Base-by-base conservation (phyloP, 257 asterid species). In the Handroanthus guayacan region DNA sequence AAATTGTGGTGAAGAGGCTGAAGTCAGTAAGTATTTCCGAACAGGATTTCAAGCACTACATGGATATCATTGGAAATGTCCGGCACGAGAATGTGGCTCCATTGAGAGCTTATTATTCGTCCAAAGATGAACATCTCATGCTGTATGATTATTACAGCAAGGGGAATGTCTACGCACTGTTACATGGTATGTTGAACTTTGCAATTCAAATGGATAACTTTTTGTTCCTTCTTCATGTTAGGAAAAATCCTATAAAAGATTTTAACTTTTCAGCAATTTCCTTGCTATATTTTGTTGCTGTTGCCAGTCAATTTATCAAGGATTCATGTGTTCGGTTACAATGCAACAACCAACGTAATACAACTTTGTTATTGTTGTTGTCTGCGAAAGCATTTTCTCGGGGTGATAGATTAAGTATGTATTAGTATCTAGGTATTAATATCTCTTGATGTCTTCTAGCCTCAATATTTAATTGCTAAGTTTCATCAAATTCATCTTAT, bases 61-160 rank as follows among this genome's bases (percentile, higher is more conserved):
- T 56, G 62, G 62, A 56, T 56, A 56, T 56, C 18, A 36, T 18
- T 56, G 62, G 62, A 56, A 56, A 56, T 18, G 37, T 56, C 62
- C 17, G 62, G 62, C 62, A 56, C 37, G 31, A 1, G 31, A 25
- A 25, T 25, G 31, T 25, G 1, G 31, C 31, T 25, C 31, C 31
- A 25, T 25, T 25, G 31, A 25, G 31, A 25, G 31, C 31, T 25
- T 25, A 25, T 1, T 25, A 25, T 25, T 25, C 31, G 31, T 25
- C 31, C 31, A 25, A 25, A 25, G 31, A 25, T 25, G 31, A 1
- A 25, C 31, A 25, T 25, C 31, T 25, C 31, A 25, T 25, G 31
- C 31, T 25, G 31, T 25, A 25, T 25, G 31, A 25, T 25, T 25
- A 25, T 25, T 25, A 25, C 31, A 25, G 31, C 31, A 1, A 25